These are phyloP conservation scores for Pythium aquatile DNA, from an alignment of 352 stramenopile species.

Conservation along the genomic window DNA sequence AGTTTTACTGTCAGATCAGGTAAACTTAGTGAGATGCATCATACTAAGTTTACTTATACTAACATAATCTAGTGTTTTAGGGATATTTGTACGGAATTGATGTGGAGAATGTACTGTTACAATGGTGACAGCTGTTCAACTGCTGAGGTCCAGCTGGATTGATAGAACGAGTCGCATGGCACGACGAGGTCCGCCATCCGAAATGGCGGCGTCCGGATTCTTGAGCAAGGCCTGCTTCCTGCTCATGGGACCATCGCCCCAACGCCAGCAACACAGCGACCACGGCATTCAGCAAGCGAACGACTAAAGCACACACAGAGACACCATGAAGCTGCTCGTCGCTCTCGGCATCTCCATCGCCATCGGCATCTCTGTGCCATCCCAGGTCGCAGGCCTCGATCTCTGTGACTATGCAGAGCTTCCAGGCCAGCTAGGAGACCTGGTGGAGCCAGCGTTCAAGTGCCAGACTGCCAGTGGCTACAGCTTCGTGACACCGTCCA, in stretches of 20 bases:
- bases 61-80: background rate
- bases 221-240: background rate
- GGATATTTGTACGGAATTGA: background rate
- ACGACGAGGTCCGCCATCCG: background rate
- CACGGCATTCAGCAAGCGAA: background rate
- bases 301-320: background rate
- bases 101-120: background rate
- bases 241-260: background rate
- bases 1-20: background rate
- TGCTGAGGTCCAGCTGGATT: background rate
- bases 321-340: slow-evolving; percentile 4
- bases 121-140: background rate
- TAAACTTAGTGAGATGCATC: background rate
- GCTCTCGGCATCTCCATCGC: background rate
- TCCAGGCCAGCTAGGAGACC: slow-evolving; percentile 13
- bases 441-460: slow-evolving; percentile 24
- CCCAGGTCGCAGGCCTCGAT: background rate
- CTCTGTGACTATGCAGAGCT: slow-evolving; percentile 24
- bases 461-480: slow-evolving; percentile 29
- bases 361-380: background rate
- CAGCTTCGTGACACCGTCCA: slow-evolving; percentile 23
- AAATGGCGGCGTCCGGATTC: background rate
- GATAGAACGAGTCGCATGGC: background rate
- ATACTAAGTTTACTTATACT: background rate
- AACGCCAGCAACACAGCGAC: background rate